phyloP scores from a whole-genome alignment of 2,329 filamentous ascomycete species.

The Lachnellula arida region DNA sequence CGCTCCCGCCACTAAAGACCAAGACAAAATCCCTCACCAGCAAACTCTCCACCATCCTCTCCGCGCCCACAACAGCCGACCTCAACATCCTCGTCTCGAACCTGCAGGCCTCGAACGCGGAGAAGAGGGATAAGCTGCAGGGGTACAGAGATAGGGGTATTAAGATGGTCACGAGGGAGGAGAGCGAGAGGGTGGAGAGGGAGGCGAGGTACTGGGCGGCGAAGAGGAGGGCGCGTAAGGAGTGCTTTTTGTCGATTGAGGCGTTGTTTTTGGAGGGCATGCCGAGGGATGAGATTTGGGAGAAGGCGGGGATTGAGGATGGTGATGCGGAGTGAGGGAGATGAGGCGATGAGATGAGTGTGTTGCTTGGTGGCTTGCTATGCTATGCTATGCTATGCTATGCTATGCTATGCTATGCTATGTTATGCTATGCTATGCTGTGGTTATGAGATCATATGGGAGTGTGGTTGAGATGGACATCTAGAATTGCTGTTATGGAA shows the following conservation, averaged over 20 bases:
- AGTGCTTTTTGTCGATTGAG: slow-evolving; percentile 26
- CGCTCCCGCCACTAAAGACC: slow-evolving; percentile 44
- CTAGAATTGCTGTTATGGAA: not conserved
- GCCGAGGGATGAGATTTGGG: slow-evolving; percentile 46
- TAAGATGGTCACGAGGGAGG: slow-evolving; percentile 43
- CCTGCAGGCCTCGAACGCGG: slow-evolving; percentile 41
- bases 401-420: too few species aligned
- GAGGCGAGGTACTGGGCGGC: slow-evolving; percentile 43
- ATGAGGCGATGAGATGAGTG: not conserved
- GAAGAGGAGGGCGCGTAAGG: slow-evolving; percentile 28
- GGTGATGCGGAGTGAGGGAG: slow-evolving; percentile 4
- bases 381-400: too few species aligned
- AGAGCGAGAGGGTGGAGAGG: slow-evolving; percentile 41
- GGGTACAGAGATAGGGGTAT: slow-evolving; percentile 35
- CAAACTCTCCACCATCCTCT: slow-evolving; percentile 35
- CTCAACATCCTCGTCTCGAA: slow-evolving; percentile 40
- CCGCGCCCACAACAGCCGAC: slow-evolving; percentile 46
- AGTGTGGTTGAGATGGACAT: not conserved
- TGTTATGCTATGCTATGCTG: too few species aligned
- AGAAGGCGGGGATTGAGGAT: slow-evolving; percentile 26
- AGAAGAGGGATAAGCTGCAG: slow-evolving; percentile 37
- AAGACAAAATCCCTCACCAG: slow-evolving; percentile 43
- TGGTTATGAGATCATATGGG: not conserved
- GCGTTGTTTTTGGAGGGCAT: slow-evolving; percentile 44
- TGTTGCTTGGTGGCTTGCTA: not conserved